These are phyloP conservation scores for Prunus dulcis DNA, from an alignment of 306 rosid species.

Conservation along the genomic window DNA sequence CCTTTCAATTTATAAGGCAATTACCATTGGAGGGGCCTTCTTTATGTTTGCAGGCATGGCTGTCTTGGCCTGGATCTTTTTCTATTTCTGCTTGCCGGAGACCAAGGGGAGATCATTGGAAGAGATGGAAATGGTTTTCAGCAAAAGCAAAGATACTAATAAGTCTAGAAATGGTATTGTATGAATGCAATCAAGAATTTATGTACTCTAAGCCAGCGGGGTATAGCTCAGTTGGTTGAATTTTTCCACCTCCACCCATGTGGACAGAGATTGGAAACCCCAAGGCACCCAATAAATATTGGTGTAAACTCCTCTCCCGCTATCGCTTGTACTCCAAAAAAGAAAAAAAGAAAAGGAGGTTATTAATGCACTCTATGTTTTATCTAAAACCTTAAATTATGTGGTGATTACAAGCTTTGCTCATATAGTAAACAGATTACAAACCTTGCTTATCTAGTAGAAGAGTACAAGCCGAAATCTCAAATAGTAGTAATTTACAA, in stretches of 20 bases:
- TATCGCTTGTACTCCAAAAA: no score
- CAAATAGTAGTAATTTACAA: no score
- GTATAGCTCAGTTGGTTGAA: no score
- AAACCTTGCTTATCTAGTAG: background rate
- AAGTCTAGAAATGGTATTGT: background rate
- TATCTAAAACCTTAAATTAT: background rate
- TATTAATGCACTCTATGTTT: background rate
- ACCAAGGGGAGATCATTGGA: constrained; percentile 76
- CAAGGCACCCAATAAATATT: no score
- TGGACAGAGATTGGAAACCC: no score
- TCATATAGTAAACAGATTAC: background rate
- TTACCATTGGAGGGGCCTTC: constrained; percentile 76
- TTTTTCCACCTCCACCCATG: no score
- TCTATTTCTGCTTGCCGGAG: constrained; percentile 70
- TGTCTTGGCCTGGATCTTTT: constrained; percentile 57
- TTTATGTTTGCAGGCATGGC: constrained; percentile 69
- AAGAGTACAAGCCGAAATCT: background rate
- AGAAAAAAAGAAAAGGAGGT: no score
- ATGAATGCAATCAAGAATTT: background rate
- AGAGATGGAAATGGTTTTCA: constrained; percentile 66
- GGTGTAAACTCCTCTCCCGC: no score
- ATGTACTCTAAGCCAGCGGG: background rate
- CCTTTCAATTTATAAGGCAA: constrained; percentile 56
- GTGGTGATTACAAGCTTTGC: background rate
- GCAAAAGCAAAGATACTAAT: background rate